Evolutionary conservation across 2,329 filamentous ascomycete species (phyloP), one percentile per base, ranked within the genome.

Genomic region (Xylariaceae sp.): DNA sequence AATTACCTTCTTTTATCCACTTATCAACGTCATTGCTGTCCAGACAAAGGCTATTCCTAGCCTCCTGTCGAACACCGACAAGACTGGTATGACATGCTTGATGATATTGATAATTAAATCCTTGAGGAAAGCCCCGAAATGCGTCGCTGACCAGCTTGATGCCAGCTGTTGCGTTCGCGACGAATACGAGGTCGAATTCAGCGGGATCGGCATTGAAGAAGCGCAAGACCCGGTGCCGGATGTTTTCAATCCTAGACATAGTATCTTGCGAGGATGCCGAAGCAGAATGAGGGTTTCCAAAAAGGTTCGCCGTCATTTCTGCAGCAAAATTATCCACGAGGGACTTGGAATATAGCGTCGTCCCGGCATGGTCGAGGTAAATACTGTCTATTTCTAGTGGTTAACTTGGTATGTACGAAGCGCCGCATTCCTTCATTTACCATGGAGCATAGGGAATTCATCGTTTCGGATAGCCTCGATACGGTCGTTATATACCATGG

Each of bases 311-410:
- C 23, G 88, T 87, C 82, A 97, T 88, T 58, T 95, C 90, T n/a
- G 77, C 73, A 7, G 91, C 86, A 74, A 96, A 96, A 21, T 78
- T 80, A 63, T 94, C 89, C 73, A 98, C 87, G 21, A 95, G 76
- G 26, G 90, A 92, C 72, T 89, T 94, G 37, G 92, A 80, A 70
- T 90, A 91, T 1, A 90, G 79, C 0, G 93, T 94, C n/a, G 91
- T 91, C n/a, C 92, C 94, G 0, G 92, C 92, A 88, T 98, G 93
- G 67, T 98, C 94, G 54, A 98, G 87, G 73, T 97, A 98, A 43
- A 87, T 81, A 8, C 85, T 86, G 49, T 83, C 91, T 94, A 52
- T n/a, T 34, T 31, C 11, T 11, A 29, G 48, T 4, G 28, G 40
- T 64, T 52, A 59, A 56, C 36, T 21, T 12, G 19, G 37, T 33